Conservation (phyloP, 2,329 filamentous ascomycete genomes). For the Diaporthe helianthi region DNA sequence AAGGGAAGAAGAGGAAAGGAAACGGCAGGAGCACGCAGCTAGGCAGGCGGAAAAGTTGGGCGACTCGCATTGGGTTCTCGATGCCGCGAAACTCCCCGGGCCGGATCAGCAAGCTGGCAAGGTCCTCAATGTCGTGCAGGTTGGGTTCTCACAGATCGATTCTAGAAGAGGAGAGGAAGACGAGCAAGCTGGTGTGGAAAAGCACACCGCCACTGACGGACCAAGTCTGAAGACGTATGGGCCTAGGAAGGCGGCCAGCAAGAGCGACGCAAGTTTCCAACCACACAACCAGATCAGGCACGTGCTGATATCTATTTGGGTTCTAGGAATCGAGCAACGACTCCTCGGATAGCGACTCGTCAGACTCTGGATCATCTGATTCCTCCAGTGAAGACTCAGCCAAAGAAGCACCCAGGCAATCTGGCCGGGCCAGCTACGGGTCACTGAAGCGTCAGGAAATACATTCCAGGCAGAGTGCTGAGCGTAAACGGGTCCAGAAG, state of each 20-base stretch:
- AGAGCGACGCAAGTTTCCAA: conserved; percentile 30
- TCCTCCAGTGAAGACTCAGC: conserved; percentile 46
- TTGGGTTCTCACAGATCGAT: conserved; percentile 60
- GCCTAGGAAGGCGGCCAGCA: conserved; percentile 11
- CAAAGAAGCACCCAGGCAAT: conserved; percentile 40
- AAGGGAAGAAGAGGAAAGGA: conserved; percentile 70
- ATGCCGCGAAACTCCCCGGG: conserved; percentile 47
- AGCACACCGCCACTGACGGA: conserved; percentile 34
- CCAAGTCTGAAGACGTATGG: conserved; percentile 32
- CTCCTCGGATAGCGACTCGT: conserved; percentile 33
- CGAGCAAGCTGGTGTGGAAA: conserved; percentile 39
- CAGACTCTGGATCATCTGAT: conserved; percentile 48
- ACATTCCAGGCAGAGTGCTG: conserved; percentile 51
- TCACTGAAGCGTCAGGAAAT: conserved; percentile 28
- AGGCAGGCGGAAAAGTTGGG: conserved; percentile 67
- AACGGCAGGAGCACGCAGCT: conserved; percentile 66
- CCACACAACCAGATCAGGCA: no score
- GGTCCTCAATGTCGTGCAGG: conserved; percentile 65
- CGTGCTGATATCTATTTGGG: conserved; percentile 20
- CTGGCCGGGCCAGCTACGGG: conserved; percentile 28
- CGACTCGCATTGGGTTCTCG: conserved; percentile 80
- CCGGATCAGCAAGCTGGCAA: conserved; percentile 38
- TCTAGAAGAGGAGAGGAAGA: conserved; percentile 32
- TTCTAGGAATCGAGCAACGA: conserved; percentile 24
- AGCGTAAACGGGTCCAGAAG: conserved; percentile 55